These are phyloP conservation scores for Benincasa hispida DNA, from an alignment of 306 rosid species.

Conservation along the genomic window DNA sequence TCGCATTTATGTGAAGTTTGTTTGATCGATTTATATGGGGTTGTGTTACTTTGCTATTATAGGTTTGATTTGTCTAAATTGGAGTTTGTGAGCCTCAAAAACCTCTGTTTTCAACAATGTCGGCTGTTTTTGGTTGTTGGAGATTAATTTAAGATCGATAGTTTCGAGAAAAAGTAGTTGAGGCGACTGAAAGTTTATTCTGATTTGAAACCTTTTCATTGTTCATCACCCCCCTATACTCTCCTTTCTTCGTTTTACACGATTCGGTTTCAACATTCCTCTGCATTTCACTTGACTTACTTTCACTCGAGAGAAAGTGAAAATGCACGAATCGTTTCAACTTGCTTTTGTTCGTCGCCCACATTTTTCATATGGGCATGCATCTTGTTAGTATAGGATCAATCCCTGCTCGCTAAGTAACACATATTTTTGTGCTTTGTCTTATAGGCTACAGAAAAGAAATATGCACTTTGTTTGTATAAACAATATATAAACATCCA, in stretches of 20 bases:
- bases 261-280: neutral
- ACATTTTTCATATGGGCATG: neutral
- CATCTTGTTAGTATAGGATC: neutral
- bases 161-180: neutral
- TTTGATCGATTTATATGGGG: neutral
- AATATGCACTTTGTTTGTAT: neutral
- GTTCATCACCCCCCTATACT: neutral
- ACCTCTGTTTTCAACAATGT: conserved; percentile 2
- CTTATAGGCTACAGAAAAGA: neutral
- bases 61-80: neutral
- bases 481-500: neutral
- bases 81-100: neutral
- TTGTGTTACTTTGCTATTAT: neutral
- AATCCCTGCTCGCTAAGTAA: no score
- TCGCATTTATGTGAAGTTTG: neutral
- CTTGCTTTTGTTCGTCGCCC: neutral
- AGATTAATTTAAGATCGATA: conserved; percentile 1
- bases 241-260: neutral
- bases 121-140: neutral
- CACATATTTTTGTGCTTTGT: no score
- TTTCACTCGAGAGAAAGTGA: neutral
- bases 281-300: neutral
- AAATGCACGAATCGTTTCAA: neutral
- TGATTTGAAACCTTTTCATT: neutral
- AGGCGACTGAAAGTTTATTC: neutral